Base-by-base conservation (phyloP, 148 eudicot genomes). In the Bassia scoparia region DNA sequence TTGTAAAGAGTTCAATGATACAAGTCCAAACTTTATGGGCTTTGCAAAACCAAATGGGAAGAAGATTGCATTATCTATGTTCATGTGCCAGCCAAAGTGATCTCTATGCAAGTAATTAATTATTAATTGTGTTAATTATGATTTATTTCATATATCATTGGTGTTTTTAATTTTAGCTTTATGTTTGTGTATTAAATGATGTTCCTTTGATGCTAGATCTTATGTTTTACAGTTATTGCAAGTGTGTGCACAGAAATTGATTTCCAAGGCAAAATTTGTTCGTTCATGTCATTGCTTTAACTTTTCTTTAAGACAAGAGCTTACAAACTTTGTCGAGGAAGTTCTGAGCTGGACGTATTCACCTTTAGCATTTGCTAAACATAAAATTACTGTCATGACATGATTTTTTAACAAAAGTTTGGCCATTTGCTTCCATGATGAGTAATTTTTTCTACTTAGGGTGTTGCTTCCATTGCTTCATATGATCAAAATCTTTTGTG, bases 11-110 rank as follows among this genome's bases (percentile, higher is more conserved):
- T 44, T 80, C 20, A 83, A 83, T 69, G 75, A 78, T 24, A 77
- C 69, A 75, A 75, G 56, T 76, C 75, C 30, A 68, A 64, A 68
- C 49, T n/a, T 37, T 15, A 49, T 83, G 86, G 86, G 86, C 84
- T 66, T 56, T 83, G 71, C 84, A 83, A 49, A 78, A 72, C 37
- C 81, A 34, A 64, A 72, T 29, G 86, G 83, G 54, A 80, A 68
- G 74, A 72, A 74, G 35, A 78, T 15, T 83, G 86, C 61, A 70
- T 83, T 3, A 10, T 69, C 46, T 74, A 83, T 81, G 86, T 81
- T 79, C 87, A 84, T 81, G 72, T 80, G 44, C 85, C 87, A 49
- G 79, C 81, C 13, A 79, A 79, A 65, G 67, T 75, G 71, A 70
- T 84, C 48, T 77, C 87, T 34, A 84, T 84, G 76, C 76, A 72